A percentile compares a stretch with the other conserved stretches of the same genome.
These are phyloP conservation scores for Apiotrichum veenhuisii DNA, from an alignment of 1,284 basidiomycete species.

Conservation along the genomic window DNA sequence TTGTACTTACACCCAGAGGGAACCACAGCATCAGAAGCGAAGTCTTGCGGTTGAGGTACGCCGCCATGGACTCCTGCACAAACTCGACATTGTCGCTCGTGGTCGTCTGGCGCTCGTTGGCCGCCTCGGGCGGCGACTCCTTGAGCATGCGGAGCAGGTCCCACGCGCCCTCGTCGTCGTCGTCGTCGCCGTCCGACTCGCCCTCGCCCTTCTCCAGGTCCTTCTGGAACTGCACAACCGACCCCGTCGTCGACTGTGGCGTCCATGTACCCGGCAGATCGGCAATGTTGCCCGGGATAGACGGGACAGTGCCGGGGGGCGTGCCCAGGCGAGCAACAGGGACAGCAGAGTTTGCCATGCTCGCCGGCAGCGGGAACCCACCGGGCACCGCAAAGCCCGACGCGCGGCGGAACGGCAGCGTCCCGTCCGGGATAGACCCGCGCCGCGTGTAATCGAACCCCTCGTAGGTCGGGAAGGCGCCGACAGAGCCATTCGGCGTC, in stretches of 20 bases:
- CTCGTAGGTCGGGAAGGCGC: neutral
- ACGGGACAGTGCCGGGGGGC: neutral
- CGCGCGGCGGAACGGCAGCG: neutral
- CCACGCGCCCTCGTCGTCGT: conserved; percentile 28
- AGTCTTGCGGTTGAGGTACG: conserved; percentile 50
- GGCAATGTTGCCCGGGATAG: neutral
- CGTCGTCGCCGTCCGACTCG: conserved; percentile 6
- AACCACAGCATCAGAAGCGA: conserved; percentile 50
- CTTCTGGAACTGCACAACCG: neutral
- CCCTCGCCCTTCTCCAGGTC: conserved; percentile 19
- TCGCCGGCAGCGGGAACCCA: neutral
- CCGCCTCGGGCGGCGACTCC: conserved; percentile 17
- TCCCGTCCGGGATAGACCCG: conserved; percentile 1
- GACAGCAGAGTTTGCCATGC: neutral
- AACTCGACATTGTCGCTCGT: conserved; percentile 36
- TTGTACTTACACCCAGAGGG: conserved; percentile 44
- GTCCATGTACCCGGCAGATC: neutral
- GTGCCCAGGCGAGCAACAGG: neutral
- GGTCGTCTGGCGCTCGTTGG: conserved; percentile 18
- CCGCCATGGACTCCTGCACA: conserved; percentile 46
- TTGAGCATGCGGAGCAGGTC: conserved; percentile 42
- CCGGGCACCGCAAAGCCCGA: neutral
- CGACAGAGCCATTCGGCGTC: neutral
- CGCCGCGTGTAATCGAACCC: neutral
- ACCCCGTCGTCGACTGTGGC: neutral